Evolutionary conservation across 352 stramenopile species (phyloP), one percentile per base, ranked within the genome.

Genomic region (Phytophthora melonis): DNA sequence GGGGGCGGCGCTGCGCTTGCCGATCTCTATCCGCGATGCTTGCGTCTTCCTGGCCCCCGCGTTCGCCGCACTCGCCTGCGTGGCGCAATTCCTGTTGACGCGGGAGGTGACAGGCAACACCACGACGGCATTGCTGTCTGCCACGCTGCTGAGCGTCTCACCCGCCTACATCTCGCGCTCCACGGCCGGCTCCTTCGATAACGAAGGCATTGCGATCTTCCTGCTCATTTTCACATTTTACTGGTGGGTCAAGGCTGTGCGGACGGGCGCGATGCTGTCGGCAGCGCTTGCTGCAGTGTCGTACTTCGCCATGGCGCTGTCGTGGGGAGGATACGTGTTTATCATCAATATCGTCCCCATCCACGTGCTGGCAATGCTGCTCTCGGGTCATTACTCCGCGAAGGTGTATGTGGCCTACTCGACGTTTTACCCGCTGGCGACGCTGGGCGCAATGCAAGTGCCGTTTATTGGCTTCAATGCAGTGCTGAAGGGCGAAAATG

Each of bases 261-360:
- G 90, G 58, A 92, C 87, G 1, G 92, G 92, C 10, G 84, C 82
- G 10, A 97, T 98, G 87, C 58, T 97, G 34, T 81, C 70, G 65
- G 86, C 87, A 7, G 86, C 73, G 2, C 30, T 77, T 4, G 75
- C 78, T 14, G 86, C 90, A 73, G 76, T 99, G 23, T 83, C 88
- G 3, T 99, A 99, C 77, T 99, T 99, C 75, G 97, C 97, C 73
- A 98, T 98, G 94, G 97, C 98, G 14, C 84, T 97, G 6, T 96
- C 96, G 1, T 99, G 98, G 98, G 98, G 98, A 72, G 98, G 98
- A 58, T 99, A 99, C 79, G 96, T 99, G 32, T 99, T 99, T 83
- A 99, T 99, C 53, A 93, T 99, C 78, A 99, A 99, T 81, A 87
- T 99, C 47, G 91, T 99, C 43, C 97, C 97, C 32, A 92, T 99